Base-by-base conservation (phyloP, 495 filamentous ascomycete species). In the Penicillium nucicola region DNA sequence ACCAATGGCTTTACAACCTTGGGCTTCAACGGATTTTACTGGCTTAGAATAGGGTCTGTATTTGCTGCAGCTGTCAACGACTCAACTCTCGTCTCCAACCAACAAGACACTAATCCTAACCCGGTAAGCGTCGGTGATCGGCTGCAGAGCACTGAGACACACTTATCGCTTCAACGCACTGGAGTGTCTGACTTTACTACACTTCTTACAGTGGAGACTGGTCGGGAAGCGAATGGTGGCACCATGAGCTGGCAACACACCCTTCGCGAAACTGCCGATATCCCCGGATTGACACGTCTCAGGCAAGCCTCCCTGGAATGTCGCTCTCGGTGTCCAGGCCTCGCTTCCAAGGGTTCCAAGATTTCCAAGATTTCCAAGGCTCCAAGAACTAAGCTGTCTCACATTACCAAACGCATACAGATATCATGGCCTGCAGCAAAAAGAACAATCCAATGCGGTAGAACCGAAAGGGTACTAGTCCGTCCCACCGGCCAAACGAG, bases 271-370 rank as follows among this genome's bases (percentile, higher is more conserved):
- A 22, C 15, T 36, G 31, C 15, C 20, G 28, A 56, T 37, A 33
- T 57, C 50, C 53, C 57, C 47, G 42, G 60, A 63, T 57, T 36
- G 53, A 55, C 57, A 50, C 39, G 34, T 60, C 52, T 22, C 25
- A 35, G 25, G 10, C 7, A 28, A 28, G 10, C 25, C 25, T 28
- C 25, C 25, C 25, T 28, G 25, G 25, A 28, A 28, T 28, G 25
- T 28, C 25, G 7, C 25, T 9, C 25, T 31, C 40, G 33, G 37
- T 30, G 15, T 25, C 35, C 35, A 37, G 15, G 17, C 32, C 32
- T 44, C 40, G 42, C 33, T 44, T 51, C 19, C 19, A 37, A 30
- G 36, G 36, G n/a, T n/a, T n/a, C n/a, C n/a, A n/a, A n/a, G n/a
- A n/a, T n/a, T 22, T 22, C 20, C 20, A 22, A 22, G 20, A 5